Base-by-base conservation (phyloP, 1,284 basidiomycete genomes). In the Coriolopsis trogii region DNA sequence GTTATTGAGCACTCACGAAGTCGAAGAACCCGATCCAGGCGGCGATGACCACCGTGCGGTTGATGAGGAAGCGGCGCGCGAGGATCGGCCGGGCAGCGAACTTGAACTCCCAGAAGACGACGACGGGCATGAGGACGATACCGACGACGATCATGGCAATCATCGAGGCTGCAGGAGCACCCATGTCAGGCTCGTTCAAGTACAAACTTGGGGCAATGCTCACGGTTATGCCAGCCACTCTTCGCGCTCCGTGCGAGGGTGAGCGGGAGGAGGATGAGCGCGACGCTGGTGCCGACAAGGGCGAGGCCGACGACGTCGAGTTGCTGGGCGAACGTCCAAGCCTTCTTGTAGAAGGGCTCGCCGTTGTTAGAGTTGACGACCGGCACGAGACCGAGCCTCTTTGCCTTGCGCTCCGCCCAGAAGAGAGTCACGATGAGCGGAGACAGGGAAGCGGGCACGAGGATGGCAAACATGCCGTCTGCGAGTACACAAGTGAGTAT, bases 381-480 rank as follows among this genome's bases (percentile, higher is more conserved):
- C 26, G 51, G 40, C 26, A 80, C 66, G 41, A 80, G 64, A 3
- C 78, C 78, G 20, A 79, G 69, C 55, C 73, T 76, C 63, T 76
- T 79, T 6, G 85, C 84, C 66, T 82, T 84, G 46, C 67, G 63
- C 64, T 92, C 87, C 0, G 85, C 85, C 87, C 87, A 91, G 46
- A 86, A 71, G 10, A 92, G 80, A 13, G 82, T 84, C 51, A 77
- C 51, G 59, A 90, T 87, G 42, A 85, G 75, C 4, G 84, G 84
- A 2, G 74, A 61, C 26, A 86, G 73, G 0, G 81, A 65, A 3
- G 70, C 71, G 1, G 84, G 84, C 23, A 85, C 71, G 29, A 86
- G 73, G 57, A 85, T 80, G 41, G 77, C 82, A 64, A 82, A 87
- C 82, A 91, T 87, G 42, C 79, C 86, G 62, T 89, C 82, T 84